Evolutionary conservation across 768 basidiomycete species (phyloP).

Genomic region (Jaapia argillacea): DNA sequence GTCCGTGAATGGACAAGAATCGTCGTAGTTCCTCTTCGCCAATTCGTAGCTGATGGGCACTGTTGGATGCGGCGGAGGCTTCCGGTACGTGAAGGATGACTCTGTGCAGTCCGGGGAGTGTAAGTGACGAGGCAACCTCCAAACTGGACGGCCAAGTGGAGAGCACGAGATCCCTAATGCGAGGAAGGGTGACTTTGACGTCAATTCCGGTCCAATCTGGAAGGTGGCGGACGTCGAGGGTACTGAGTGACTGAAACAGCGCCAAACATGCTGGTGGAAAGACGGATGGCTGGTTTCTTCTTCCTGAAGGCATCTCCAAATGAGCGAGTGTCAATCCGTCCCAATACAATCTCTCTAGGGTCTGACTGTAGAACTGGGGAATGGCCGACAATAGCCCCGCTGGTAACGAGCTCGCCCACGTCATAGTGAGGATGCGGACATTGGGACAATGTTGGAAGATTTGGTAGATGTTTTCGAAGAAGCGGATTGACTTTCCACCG

Average conservation of each 20-base stretch:
- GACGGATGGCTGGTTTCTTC: too few species aligned
- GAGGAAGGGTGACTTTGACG: conserved; percentile 22
- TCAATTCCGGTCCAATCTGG: conserved; percentile 11
- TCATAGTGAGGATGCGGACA: conserved; percentile 33
- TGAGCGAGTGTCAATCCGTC: conserved; percentile 18
- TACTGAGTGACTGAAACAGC: conserved; percentile 30
- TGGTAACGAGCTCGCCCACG: conserved; percentile 35
- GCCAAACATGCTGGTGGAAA: conserved; percentile 29
- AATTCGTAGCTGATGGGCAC: neutral
- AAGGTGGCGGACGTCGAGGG: conserved; percentile 37
- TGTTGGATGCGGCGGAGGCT: conserved; percentile 5
- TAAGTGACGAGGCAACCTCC: conserved; percentile 25
- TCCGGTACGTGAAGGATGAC: conserved; percentile 25
- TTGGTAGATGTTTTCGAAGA: conserved; percentile 31
- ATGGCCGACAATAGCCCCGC: conserved; percentile 32
- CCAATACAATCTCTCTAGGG: conserved; percentile 37
- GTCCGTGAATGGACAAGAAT: conserved; percentile 34
- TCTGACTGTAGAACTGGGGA: conserved; percentile 27
- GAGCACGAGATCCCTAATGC: conserved; percentile 31
- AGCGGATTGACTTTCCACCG: conserved; percentile 25
- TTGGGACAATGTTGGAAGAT: conserved; percentile 36
- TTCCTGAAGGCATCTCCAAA: too few species aligned
- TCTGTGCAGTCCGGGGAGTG: conserved; percentile 31
- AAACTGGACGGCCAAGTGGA: conserved; percentile 29
- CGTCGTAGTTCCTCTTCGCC: conserved; percentile 3